A percentile compares a stretch with the other conserved stretches of the same genome.
phyloP scores from a whole-genome alignment of 2,329 filamentous ascomycete species.

The Phialocephala sp. region DNA sequence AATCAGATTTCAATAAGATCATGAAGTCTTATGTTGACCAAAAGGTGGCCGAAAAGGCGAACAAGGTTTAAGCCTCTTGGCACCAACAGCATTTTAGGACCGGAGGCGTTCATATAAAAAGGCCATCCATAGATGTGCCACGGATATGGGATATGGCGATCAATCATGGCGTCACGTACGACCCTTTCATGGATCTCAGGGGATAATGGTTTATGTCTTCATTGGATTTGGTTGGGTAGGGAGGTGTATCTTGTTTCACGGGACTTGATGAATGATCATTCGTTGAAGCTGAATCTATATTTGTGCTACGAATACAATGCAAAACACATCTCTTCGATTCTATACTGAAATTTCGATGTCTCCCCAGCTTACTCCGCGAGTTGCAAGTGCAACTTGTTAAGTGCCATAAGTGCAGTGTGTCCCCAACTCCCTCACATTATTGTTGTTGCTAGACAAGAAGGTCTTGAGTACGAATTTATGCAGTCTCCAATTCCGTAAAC shows the following conservation, averaged over 20 bases:
- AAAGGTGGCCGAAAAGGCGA: constrained; percentile 22
- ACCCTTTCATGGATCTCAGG: constrained; percentile 9
- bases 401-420: too few species aligned
- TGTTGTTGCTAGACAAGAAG: too few species aligned
- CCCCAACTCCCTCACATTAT: too few species aligned
- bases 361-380: too few species aligned
- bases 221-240: constrained; percentile 5
- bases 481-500: too few species aligned
- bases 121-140: constrained; percentile 21
- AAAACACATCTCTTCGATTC: constrained; percentile 8
- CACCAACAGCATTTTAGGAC: constrained; percentile 23
- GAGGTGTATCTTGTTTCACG: constrained; percentile 4
- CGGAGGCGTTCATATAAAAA: constrained; percentile 23
- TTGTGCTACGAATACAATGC: constrained; percentile 19
- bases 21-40: constrained; percentile 62
- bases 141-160: constrained; percentile 19
- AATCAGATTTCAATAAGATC: constrained; percentile 86
- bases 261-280: constrained; percentile 9
- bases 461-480: too few species aligned
- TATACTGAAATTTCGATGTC: neutral
- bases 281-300: constrained; percentile 13
- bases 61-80: constrained; percentile 23
- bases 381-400: too few species aligned
- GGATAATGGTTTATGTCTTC: constrained; percentile 13
- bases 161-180: constrained; percentile 13